A percentile compares a stretch with the other conserved stretches of the same genome.
Evolutionary conservation across 177 flowering plant genomes (phyloP).

Genomic region (Viscum album): DNA sequence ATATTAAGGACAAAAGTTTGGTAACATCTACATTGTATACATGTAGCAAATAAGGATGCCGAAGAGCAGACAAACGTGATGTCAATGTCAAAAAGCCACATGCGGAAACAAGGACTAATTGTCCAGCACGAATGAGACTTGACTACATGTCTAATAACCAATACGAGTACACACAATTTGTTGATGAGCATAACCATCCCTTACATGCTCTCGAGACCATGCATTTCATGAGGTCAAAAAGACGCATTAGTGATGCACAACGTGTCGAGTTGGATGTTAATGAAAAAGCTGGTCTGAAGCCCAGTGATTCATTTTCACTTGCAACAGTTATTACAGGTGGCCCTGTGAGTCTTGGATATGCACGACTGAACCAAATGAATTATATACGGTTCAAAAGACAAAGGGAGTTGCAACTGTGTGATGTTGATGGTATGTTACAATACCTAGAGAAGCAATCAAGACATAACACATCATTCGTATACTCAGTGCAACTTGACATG

Average conservation of each 20-base stretch:
- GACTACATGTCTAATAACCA: no score
- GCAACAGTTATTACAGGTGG: background rate
- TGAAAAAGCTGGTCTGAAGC: background rate
- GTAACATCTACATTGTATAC: background rate
- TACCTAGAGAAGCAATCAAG: background rate
- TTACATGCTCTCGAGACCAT: background rate
- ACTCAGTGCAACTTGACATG: background rate
- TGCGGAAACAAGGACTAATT: no score
- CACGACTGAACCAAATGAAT: background rate
- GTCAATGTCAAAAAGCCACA: no score
- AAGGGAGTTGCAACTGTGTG: background rate
- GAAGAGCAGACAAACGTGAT: no score
- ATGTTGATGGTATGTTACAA: background rate
- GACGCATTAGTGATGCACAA: background rate
- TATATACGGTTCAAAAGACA: background rate
- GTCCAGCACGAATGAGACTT: no score
- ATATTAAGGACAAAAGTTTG: background rate
- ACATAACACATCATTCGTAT: background rate
- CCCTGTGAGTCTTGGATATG: background rate
- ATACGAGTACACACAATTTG: no score
- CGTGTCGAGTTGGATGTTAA: background rate
- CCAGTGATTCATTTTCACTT: background rate
- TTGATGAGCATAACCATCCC: no score
- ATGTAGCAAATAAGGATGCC: no score
- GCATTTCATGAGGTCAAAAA: background rate